A percentile compares a stretch with the other conserved stretches of the same genome.
These are phyloP conservation scores for Haematococcus lacustris DNA, from an alignment of 139 green algal species.

Conservation along the genomic window DNA sequence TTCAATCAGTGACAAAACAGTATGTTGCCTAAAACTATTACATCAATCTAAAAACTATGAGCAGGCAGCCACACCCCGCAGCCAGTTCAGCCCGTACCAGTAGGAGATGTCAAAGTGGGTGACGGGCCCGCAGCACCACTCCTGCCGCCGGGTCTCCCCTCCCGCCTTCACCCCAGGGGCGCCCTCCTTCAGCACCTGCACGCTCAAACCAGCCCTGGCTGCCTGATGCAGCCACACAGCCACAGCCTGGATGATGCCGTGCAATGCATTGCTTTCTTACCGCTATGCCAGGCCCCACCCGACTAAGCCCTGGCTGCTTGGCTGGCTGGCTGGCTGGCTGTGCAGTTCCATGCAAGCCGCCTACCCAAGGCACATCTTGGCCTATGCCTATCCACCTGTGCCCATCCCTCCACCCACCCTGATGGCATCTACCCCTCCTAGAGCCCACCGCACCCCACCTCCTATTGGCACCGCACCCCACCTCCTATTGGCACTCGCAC, in stretches of 20 bases:
- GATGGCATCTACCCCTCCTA: no score
- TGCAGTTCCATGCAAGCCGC: no score
- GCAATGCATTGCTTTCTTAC: neutral
- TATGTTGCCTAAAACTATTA: neutral
- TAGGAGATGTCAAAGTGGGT: constrained; percentile 57
- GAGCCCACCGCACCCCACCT: no score
- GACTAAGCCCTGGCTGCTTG: neutral
- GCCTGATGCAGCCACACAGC: neutral
- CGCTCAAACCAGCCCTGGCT: neutral
- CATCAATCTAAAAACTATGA: neutral
- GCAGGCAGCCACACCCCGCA: neutral
- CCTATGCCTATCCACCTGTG: neutral
- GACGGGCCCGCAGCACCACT: constrained; percentile 48
- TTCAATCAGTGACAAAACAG: neutral
- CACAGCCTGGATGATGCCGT: neutral
- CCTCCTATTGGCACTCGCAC: no score
- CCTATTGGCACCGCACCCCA: neutral
- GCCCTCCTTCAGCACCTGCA: constrained; percentile 30
- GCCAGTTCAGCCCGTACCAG: constrained; percentile 10
- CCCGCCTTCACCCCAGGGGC: constrained; percentile 27
- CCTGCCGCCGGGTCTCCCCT: constrained; percentile 29
- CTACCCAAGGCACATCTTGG: neutral
- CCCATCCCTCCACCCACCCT: no score
- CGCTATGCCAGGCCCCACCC: neutral
- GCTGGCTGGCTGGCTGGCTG: neutral